phyloP scores from a whole-genome alignment of 352 stramenopile species.

The Pythium aphanidermatum region DNA sequence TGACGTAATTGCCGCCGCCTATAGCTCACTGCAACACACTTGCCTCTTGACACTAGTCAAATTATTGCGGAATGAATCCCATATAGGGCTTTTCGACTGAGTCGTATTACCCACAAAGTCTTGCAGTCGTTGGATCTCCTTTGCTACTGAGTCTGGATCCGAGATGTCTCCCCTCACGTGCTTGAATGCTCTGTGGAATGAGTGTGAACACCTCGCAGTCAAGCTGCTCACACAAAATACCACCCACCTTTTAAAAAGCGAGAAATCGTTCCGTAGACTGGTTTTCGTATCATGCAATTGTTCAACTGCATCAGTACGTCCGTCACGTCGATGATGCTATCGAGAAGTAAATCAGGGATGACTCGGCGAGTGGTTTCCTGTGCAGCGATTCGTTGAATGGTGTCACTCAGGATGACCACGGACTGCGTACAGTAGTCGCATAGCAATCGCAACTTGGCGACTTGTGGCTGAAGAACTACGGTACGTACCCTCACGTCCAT shows the following conservation, averaged over 20 bases:
- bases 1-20: no score
- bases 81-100: constrained; percentile 53
- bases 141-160: constrained; percentile 35
- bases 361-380: constrained; percentile 60
- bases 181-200: constrained; percentile 36
- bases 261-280: constrained; percentile 70
- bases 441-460: constrained; percentile 47
- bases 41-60: constrained; percentile 65
- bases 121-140: constrained; percentile 52
- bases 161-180: constrained; percentile 33
- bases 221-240: background rate
- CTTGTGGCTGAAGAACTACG: constrained; percentile 53
- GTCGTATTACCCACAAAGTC: constrained; percentile 52
- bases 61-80: constrained; percentile 52
- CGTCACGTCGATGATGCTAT: constrained; percentile 49
- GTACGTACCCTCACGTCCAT: background rate
- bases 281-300: constrained; percentile 60
- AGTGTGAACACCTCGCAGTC: background rate
- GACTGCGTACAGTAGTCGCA: constrained; percentile 53
- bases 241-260: constrained; percentile 58
- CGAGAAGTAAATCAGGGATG: constrained; percentile 55
- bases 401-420: constrained; percentile 58
- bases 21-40: no score
- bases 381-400: constrained; percentile 56
- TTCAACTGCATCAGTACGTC: constrained; percentile 64